Conservation (phyloP, 176 grass and related monocot species). For the Musa troglodytarum region DNA sequence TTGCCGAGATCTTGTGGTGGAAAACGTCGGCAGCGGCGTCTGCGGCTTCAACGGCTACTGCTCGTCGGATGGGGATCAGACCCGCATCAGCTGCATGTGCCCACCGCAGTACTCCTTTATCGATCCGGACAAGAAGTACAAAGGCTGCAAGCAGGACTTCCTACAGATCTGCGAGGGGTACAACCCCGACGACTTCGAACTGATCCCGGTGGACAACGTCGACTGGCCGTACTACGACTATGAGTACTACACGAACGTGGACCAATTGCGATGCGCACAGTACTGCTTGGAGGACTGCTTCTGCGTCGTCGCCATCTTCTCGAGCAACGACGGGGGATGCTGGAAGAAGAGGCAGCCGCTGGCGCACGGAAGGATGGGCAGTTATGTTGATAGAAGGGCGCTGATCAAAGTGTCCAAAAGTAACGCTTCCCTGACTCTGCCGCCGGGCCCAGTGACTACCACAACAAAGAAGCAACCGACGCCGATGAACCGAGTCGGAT, state of each 20-base stretch:
- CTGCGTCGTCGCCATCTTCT: constrained; percentile 25
- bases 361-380: constrained; percentile 19
- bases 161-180: neutral
- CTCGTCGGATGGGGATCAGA: constrained; percentile 6
- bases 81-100: constrained; percentile 21
- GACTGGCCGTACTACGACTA: constrained; percentile 31
- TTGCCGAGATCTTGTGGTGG: neutral
- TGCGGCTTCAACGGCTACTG: constrained; percentile 48
- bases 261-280: constrained; percentile 12
- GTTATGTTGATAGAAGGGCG: neutral
- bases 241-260: constrained; percentile 15
- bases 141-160: constrained; percentile 32
- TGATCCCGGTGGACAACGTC: neutral
- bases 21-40: constrained; percentile 21
- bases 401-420: constrained; percentile 33
- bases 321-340: neutral
- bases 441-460: neutral
- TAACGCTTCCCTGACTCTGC: constrained; percentile 11
- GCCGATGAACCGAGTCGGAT: constrained; percentile 22
- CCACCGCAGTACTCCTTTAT: constrained; percentile 25
- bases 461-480: constrained; percentile 22
- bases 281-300: constrained; percentile 45
- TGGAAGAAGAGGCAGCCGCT: constrained; percentile 59
- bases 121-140: constrained; percentile 20
- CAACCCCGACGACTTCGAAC: neutral